Conservation (phyloP, 805 yeast species). For the Candida peoriensis region DNA sequence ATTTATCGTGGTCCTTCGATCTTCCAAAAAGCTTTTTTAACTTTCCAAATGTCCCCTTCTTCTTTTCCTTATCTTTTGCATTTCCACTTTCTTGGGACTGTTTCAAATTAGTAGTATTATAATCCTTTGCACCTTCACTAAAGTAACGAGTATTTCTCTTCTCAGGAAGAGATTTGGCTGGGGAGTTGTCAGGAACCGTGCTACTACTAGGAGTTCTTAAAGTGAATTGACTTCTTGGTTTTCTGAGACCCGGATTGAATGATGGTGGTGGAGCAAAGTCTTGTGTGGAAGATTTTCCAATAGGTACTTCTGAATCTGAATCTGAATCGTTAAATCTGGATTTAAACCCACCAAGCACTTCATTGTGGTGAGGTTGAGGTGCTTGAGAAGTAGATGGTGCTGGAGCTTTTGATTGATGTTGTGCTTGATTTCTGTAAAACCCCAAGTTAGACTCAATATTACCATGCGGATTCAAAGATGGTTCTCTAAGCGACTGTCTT, state of each 20-base stretch:
- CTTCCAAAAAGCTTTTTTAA: constrained; percentile 38
- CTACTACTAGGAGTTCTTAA: constrained; percentile 25
- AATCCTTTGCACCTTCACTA: constrained; percentile 22
- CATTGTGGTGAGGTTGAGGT: constrained; percentile 1
- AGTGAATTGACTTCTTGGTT: constrained; percentile 21
- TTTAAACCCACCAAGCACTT: constrained; percentile 31
- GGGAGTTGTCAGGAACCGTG: constrained; percentile 15
- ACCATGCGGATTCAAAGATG: constrained; percentile 14
- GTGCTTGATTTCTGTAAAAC: constrained; percentile 23
- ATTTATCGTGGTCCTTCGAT: constrained; percentile 9
- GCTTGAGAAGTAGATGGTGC: constrained; percentile 5
- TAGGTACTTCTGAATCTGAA: constrained; percentile 42
- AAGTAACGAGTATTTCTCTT: constrained; percentile 23
- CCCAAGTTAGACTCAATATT: constrained; percentile 21
- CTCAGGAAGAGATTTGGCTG: constrained; percentile 24
- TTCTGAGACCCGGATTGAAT: constrained; percentile 14
- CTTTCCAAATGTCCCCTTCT: constrained; percentile 32
- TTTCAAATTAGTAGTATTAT: too few species aligned
- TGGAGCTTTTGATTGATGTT: constrained; percentile 10
- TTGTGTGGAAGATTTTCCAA: constrained; percentile 1
- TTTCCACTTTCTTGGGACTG: constrained; percentile 8
- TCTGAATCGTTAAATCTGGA: constrained; percentile 64
- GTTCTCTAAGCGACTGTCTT: constrained; percentile 31
- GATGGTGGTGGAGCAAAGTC: constrained; percentile 14
- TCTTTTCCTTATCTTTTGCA: constrained; percentile 17